Evolutionary conservation across 2,329 filamentous ascomycete species (phyloP), one percentile per base, ranked within the genome.

Genomic region (Pseudogymnoascus sp.): DNA sequence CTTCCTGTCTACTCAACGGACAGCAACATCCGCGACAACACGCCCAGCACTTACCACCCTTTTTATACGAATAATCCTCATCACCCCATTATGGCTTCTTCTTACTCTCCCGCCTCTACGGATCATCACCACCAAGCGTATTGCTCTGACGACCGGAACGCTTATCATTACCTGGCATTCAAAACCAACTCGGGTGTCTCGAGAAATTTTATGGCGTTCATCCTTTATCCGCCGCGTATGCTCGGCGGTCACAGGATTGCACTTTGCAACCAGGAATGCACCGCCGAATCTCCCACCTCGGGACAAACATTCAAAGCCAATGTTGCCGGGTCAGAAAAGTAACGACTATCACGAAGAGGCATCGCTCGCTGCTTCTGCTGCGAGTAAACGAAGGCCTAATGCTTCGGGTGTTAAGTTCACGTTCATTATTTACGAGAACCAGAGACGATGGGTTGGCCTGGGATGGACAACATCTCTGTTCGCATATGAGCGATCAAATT

Each of bases 341-440:
- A 67, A 68, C 11, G 67, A 67, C 23, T 64, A 68, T 21, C 67
- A 68, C 36, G 62, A 60, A 36, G 64, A 37, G 37, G 69, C 71
- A 19, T 64, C 68, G 3, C 45, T 70, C 74, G 80, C 39, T 76
- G 78, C 71, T 16, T 69, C 71, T 34, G 62, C 66, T 63, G 72
- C 71, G 16, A 75, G 63, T 69, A 78, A 67, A 71, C 76, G 67
- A 45, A 69, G 72, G 21, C 75, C 76, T n/a, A 82, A 81, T 66
- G 88, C 89, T 4, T 85, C 92, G 0, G 92, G 93, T 1, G 90
- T 99, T 13, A 90, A 92, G 51, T 99, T 99, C 72, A 99, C 95
- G 0, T 99, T 99, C 68, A 93, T 95, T 60, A 82, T 99, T 2
- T 98, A 93, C 72, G 95, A 99, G 75, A 99, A 99, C 71, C 95